These are phyloP conservation scores for Berkeleyomyces basicola DNA, from an alignment of 2,329 filamentous ascomycete genomes.

Conservation along the genomic window DNA sequence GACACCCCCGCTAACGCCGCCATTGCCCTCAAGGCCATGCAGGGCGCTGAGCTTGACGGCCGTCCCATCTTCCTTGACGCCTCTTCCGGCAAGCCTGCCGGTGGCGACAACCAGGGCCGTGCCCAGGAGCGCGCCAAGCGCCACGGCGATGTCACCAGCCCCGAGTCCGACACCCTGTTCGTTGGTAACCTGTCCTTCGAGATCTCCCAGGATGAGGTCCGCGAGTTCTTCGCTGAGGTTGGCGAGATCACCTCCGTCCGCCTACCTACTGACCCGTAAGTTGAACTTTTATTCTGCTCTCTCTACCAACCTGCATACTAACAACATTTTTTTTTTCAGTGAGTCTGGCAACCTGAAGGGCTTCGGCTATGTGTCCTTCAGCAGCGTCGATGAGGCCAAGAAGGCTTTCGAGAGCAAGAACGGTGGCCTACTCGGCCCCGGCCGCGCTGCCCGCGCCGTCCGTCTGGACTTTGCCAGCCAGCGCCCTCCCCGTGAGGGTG, in stretches of 20 bases:
- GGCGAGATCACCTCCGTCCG: slow-evolving; percentile 62
- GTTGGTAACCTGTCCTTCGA: slow-evolving; percentile 83
- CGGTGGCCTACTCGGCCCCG: slow-evolving; percentile 43
- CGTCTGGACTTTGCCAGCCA: slow-evolving; percentile 70
- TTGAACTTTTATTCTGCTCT: slow-evolving; percentile 14
- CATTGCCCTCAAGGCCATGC: slow-evolving; percentile 59
- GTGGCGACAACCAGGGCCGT: slow-evolving; percentile 35
- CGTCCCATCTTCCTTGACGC: slow-evolving; percentile 59
- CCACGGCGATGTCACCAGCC: slow-evolving; percentile 66
- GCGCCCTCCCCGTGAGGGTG: slow-evolving; percentile 43
- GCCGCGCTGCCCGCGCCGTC: slow-evolving; percentile 55
- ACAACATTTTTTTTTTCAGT: slow-evolving; percentile 24
- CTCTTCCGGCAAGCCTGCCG: slow-evolving; percentile 38
- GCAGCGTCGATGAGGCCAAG: slow-evolving; percentile 67
- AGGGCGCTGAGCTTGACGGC: slow-evolving; percentile 56
- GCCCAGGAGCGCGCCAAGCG: slow-evolving; percentile 47
- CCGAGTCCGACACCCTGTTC: slow-evolving; percentile 74
- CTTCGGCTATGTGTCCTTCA: slow-evolving; percentile 80
- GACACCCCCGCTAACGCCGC: slow-evolving; percentile 47
- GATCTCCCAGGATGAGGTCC: slow-evolving; percentile 58
- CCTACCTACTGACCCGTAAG: slow-evolving; percentile 68
- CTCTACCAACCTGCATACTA: slow-evolving; percentile 14
- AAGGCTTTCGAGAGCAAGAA: slow-evolving; percentile 53
- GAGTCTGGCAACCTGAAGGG: slow-evolving; percentile 77
- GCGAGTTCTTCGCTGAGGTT: slow-evolving; percentile 55